Evolutionary conservation across 139 green algal species (phyloP), one percentile per base, ranked within the genome.

Genomic region (Chlorella sp.): DNA sequence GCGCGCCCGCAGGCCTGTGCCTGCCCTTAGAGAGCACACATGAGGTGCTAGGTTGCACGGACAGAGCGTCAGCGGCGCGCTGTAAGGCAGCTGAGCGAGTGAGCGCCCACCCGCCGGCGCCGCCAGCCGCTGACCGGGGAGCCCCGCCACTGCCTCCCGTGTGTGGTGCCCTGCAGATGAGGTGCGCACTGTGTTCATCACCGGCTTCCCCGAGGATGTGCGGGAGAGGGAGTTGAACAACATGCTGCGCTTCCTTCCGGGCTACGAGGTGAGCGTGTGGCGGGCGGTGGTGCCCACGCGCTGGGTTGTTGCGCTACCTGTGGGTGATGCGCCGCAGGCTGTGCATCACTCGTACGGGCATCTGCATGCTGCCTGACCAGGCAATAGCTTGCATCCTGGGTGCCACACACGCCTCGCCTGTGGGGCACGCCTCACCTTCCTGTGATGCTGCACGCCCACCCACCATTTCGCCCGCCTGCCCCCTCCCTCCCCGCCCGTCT

Each of bases 191-290:
- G 91, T 99, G 36, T 99, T 98, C 82, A 91, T 99, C 30, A 95
- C 96, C 0, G 97, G 97, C 19, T 99, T 99, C 85, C 97, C 97
- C 0, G 53, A 83, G 0, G 97, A 99, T 64, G 92, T 98, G 9
- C 98, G 96, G 90, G 97, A 99, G 92, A 91, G 97, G 3, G 97
- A 99, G 92, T 94, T 99, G n/a, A 98, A 98, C 86, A 99, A 99
- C 89, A 87, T 99, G 83, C 91, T 99, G 57, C 93, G 97, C 16
- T 99, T 98, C 90, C 90, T 99, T 82, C 96, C 96, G 19, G 97
- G 96, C 39, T 99, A 98, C 88, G 95, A 98, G 94, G 96, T 97
- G 57, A 30, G 90, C 26, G n/a, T 3, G 64, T 73, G 64, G 22
- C 24, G 64, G 64, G 22, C 21, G 64, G 64, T 73, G 5, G 64